These are phyloP conservation scores for Ophiocordyceps camponoti-rufipedis DNA, from an alignment of 2,329 filamentous ascomycete genomes.

Conservation along the genomic window DNA sequence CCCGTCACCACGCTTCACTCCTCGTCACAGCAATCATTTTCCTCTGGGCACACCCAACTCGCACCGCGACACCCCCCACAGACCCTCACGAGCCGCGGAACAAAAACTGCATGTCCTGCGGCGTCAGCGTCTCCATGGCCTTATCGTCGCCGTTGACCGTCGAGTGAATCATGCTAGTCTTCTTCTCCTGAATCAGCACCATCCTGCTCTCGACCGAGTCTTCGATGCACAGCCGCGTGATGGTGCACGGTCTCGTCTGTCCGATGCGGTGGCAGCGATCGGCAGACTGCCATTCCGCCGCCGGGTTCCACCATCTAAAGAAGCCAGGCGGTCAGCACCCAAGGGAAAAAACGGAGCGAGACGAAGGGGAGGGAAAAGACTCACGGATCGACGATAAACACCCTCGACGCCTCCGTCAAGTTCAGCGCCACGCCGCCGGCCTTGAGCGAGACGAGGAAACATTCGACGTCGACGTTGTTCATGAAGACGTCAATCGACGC, in stretches of 20 bases:
- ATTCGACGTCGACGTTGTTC: constrained; percentile 84
- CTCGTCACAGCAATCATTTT: too few relatives aligned
- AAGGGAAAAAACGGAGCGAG: not conserved
- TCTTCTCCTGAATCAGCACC: constrained; percentile 94
- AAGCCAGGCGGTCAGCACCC: not conserved
- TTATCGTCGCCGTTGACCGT: constrained; percentile 87
- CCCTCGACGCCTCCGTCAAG: constrained; percentile 79
- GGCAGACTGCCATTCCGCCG: constrained; percentile 96
- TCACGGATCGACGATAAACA: constrained; percentile 93
- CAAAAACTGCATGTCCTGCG: constrained; percentile 88
- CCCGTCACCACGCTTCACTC: too few relatives aligned
- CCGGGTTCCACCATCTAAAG: constrained; percentile 97
- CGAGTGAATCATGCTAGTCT: constrained; percentile 92
- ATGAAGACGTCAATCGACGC: constrained; percentile 94
- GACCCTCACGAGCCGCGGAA: constrained; percentile 45
- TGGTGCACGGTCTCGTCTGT: constrained; percentile 81
- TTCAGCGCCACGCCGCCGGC: constrained; percentile 93
- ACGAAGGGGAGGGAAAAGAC: constrained; percentile 17
- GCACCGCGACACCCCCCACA: not conserved
- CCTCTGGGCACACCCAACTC: not conserved
- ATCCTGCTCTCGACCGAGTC: constrained; percentile 94
- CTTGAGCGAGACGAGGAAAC: constrained; percentile 90
- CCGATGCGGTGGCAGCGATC: constrained; percentile 91
- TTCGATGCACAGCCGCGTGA: constrained; percentile 88
- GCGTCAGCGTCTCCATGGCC: constrained; percentile 78